Evolutionary conservation across 305 asterid species (phyloP), one percentile per base, ranked within the genome.

Genomic region (Rubia occidens): DNA sequence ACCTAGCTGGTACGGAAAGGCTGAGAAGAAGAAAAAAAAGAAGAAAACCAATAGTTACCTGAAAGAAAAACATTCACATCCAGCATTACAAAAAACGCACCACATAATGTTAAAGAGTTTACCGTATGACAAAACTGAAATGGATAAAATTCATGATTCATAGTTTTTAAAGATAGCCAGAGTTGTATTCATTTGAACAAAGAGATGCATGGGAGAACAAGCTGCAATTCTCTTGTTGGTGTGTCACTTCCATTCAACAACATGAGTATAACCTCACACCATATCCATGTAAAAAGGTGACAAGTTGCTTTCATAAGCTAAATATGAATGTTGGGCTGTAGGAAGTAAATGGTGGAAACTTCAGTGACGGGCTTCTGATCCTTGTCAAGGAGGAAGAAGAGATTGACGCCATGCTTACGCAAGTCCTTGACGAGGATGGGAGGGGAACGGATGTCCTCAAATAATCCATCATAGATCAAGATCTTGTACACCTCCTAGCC

Each of bases 181-280:
- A 40, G 54, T 39, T 21, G 7, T 13, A 54, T 53, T 14, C 18
- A 53, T 44, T 51, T 6, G 11, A 29, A 11, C 18, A n/a, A 66
- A 37, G 59, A 70, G 43, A 43, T 44, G 75, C 56, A 55, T 55
- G 69, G 44, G 39, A 56, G 70, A 37, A 56, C 43, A 62, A 69
- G 42, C 42, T 45, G 47, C 43, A 63, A 62, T 29, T 55, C 11
- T 40, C 35, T 69, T 40, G 78, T 74, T 69, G 60, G 66, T 11
- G 10, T 18, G 74, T 74, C 74, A 54, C 64, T 62, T 63, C 39
- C 13, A 63, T 62, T 55, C 42, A 63, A 37, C 74, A 69, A 14
- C 71, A 53, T 74, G 78, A 74, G 39, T 26, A 43, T 18, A 69
- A 69, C 74, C 49, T n/a, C 18, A 64, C 68, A 74, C 66, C 74